These are phyloP conservation scores for Rhizopogon roseolus DNA, from an alignment of 768 basidiomycete genomes.

Conservation along the genomic window DNA sequence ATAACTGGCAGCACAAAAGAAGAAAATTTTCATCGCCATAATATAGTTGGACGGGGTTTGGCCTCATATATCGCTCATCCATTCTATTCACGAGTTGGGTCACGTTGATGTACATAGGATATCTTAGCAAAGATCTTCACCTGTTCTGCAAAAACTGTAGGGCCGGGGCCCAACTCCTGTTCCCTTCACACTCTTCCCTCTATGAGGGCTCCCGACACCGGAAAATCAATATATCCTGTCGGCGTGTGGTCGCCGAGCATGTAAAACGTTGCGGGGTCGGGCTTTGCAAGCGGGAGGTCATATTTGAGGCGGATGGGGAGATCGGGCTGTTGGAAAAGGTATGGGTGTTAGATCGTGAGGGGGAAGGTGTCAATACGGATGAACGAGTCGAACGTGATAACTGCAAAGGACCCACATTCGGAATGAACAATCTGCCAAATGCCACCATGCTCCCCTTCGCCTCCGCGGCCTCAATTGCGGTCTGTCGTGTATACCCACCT, in stretches of 20 bases:
- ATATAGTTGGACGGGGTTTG: no score
- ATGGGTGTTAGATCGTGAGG: not conserved
- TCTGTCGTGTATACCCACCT: slow-evolving; percentile 1
- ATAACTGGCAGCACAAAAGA: no score
- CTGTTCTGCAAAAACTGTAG: no score
- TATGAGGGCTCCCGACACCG: not conserved
- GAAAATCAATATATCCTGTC: slow-evolving; percentile 24
- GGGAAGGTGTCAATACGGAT: not conserved
- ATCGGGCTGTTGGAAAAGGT: slow-evolving; percentile 22
- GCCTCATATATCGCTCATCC: no score
- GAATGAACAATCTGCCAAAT: slow-evolving; percentile 4
- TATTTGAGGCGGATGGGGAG: slow-evolving; percentile 26
- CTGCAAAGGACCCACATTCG: not conserved
- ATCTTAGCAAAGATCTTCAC: no score
- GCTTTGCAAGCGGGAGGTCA: slow-evolving; percentile 19
- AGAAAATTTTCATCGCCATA: no score
- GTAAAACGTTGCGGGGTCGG: slow-evolving; percentile 26
- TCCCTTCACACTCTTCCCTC: slow-evolving; percentile 15
- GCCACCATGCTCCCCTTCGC: slow-evolving; percentile 3
- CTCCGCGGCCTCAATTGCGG: not conserved
- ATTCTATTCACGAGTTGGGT: no score
- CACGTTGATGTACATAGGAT: no score
- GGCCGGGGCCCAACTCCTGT: not conserved
- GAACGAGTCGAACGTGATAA: no score
- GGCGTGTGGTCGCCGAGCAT: slow-evolving; percentile 13